Conservation (phyloP, 306 rosid species). For the Corylus americana region DNA sequence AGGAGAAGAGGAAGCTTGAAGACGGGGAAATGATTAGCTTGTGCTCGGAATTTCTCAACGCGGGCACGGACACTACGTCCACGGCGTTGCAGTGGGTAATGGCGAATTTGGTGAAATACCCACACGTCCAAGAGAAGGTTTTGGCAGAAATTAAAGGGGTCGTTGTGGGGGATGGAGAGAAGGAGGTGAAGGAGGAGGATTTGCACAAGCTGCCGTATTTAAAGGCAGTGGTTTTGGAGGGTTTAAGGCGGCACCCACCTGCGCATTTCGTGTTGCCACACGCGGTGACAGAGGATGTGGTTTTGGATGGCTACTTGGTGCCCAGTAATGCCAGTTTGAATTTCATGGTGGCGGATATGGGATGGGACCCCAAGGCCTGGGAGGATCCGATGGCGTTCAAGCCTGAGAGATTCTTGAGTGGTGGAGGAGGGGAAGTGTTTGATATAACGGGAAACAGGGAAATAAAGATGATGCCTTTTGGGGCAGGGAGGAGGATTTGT, state of each 20-base stretch:
- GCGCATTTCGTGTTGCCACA: not conserved
- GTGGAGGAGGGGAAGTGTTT: not conserved
- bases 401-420: constrained; percentile 45
- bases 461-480: constrained; percentile 7
- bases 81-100: constrained; percentile 7
- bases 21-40: not conserved
- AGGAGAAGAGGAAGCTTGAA: not conserved
- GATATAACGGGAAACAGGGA: constrained; percentile 17
- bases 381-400: constrained; percentile 45
- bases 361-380: constrained; percentile 44
- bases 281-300: constrained; percentile 37
- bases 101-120: constrained; percentile 10
- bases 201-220: not conserved
- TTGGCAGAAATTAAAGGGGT: not conserved
- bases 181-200: constrained; percentile 2
- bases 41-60: not conserved
- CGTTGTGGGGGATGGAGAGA: no score
- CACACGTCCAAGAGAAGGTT: not conserved
- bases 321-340: constrained; percentile 37
- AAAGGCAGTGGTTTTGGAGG: not conserved
- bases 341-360: constrained; percentile 49
- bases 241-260: not conserved
- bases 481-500: constrained; percentile 3
- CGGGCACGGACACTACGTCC: not conserved
- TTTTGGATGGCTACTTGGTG: constrained; percentile 37